Percentiles rank a stretch among this genome's conserved stretches.
These are phyloP conservation scores for Delitschia confertaspora DNA, from an alignment of 495 filamentous ascomycete species.

Conservation along the genomic window DNA sequence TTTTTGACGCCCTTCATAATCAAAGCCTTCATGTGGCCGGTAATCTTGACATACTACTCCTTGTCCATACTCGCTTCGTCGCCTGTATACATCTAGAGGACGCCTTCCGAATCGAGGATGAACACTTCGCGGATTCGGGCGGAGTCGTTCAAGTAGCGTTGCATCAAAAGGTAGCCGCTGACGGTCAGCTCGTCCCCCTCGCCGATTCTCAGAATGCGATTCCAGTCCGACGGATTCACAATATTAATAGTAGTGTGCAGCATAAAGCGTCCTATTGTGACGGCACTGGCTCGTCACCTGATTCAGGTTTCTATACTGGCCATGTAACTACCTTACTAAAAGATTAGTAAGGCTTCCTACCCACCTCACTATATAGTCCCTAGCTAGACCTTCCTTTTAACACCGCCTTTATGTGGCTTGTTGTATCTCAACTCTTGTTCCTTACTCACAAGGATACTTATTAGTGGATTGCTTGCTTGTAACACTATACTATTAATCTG, in stretches of 20 bases:
- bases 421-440: too few relatives aligned
- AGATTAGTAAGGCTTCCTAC: too few relatives aligned
- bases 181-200: conserved; percentile 71
- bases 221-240: conserved; percentile 52
- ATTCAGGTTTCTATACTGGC: too few relatives aligned
- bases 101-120: conserved; percentile 40
- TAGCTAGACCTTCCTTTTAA: too few relatives aligned
- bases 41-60: conserved; percentile 54
- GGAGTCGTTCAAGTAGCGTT: conserved; percentile 72
- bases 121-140: conserved; percentile 62
- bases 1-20: conserved; percentile 91
- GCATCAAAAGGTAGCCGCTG: conserved; percentile 77
- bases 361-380: too few relatives aligned
- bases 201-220: conserved; percentile 50
- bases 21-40: conserved; percentile 76
- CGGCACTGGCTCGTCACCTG: too few relatives aligned
- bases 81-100: conserved; percentile 44
- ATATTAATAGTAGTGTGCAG: conserved; percentile 77
- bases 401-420: too few relatives aligned
- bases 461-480: too few relatives aligned
- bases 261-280: conserved; percentile 59
- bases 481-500: conserved; percentile 67
- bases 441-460: too few relatives aligned
- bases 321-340: too few relatives aligned
- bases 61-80: conserved; percentile 80